Conservation (phyloP, 192 early-diverging fungal genomes). For the Spizellomyces punctatus region DNA sequence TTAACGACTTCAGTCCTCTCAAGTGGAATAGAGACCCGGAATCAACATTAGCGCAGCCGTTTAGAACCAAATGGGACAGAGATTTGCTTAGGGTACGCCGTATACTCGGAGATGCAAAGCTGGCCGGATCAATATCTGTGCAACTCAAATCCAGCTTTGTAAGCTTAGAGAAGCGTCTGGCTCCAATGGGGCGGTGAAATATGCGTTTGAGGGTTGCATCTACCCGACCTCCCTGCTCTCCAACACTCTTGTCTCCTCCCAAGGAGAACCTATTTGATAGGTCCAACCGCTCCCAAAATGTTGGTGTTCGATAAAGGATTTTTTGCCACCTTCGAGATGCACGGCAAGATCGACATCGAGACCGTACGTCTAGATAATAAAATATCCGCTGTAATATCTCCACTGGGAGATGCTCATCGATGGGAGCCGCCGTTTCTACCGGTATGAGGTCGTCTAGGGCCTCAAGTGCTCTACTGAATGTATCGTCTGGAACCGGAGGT, state of each 20-base stretch:
- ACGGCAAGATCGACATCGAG: constrained; percentile 24
- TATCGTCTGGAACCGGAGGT: not conserved
- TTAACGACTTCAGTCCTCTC: constrained; percentile 17
- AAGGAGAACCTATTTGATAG: constrained; percentile 40
- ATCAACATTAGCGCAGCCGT: constrained; percentile 45
- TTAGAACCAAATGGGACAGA: constrained; percentile 42
- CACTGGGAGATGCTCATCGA: not conserved
- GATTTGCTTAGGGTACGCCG: not conserved
- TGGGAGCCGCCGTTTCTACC: not conserved
- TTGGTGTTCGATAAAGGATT: constrained; percentile 33
- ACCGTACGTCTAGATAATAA: constrained; percentile 14
- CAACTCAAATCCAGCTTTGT: constrained; percentile 44
- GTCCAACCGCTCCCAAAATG: constrained; percentile 42
- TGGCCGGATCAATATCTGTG: constrained; percentile 37
- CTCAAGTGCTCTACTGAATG: not conserved
- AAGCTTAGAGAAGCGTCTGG: constrained; percentile 35
- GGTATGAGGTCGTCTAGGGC: not conserved
- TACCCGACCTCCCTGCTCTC: not conserved
- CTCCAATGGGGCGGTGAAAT: not conserved
- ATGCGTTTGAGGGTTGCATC: not conserved
- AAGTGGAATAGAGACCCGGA: constrained; percentile 38
- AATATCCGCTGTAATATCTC: not conserved
- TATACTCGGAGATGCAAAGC: constrained; percentile 24
- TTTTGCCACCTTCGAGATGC: constrained; percentile 17
- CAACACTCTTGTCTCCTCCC: constrained; percentile 12